Evolutionary conservation across 768 basidiomycete genomes (phyloP), one percentile per base, ranked within the genome.

Genomic region (Glaciozyma martinii): DNA sequence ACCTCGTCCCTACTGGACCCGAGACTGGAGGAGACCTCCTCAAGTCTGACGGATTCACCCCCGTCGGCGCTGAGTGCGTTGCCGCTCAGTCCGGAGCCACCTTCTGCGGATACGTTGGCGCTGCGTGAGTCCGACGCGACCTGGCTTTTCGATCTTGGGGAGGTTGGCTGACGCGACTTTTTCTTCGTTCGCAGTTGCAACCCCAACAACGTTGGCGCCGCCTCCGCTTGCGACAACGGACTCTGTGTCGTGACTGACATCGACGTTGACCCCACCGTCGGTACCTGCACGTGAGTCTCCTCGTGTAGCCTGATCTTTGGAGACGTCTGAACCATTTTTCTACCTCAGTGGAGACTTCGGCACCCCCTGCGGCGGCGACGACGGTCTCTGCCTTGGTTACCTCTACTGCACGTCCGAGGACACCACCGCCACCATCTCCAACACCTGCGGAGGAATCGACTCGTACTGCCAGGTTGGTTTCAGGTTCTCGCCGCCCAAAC

Each of bases 191-290:
- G 1, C n/a, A 47, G 46, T 21, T 47, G 46, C 46, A 25, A 47
- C 46, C 21, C 46, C 21, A 3, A 4, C 10, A 21, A 47, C 21
- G 21, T 19, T 47, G 46, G 29, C 21, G 58, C 3, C 29, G 2
- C 0, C 44, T 46, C 59, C 29, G 49, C 58, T 25, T 63, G 62
- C 56, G 63, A 68, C 67, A 64, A 65, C 61, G 67, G 67, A 5
- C 1, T 2, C 10, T 68, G 67, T 46, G 1, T 7, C 3, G 30
- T 7, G 37, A 40, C 37, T 13, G 37, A 40, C 37, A 8, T 13
- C n/a, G n/a, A n/a, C 37, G 10, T 40, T 13, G 37, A 3, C 10
- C 37, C 37, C 37, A 40, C 5, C 56, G 62, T 53, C 10, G 30
- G 13, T 21, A 23, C 42, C 29, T 25, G 32, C 30, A 47, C n/a